Percentiles rank a stretch among this genome's conserved stretches.
Evolutionary conservation across 192 early-diverging fungal genomes (phyloP).

Genomic region (Dissophora ornata): DNA sequence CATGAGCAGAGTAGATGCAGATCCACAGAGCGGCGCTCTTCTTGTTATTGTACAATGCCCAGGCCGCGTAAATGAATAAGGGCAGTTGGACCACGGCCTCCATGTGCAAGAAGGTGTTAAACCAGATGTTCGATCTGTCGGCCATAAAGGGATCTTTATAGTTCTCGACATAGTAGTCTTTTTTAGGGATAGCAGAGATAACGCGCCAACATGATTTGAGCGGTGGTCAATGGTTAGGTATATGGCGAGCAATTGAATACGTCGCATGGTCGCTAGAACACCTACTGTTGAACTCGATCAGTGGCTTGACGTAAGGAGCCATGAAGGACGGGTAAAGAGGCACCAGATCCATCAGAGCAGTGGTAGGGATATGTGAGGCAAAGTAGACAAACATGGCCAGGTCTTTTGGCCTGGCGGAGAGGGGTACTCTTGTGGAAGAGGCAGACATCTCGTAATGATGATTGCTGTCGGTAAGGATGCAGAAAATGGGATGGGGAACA

Average conservation of each 20-base stretch:
- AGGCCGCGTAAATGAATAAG: conserved; percentile 73
- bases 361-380: conserved; percentile 76
- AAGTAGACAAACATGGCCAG: conserved; percentile 74
- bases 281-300: conserved; percentile 27
- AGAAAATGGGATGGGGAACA: not conserved
- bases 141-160: conserved; percentile 75
- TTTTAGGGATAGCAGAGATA: not conserved
- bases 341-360: conserved; percentile 68
- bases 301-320: conserved; percentile 45
- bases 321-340: conserved; percentile 62
- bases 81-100: conserved; percentile 76
- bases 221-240: too few species aligned
- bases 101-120: conserved; percentile 67
- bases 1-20: conserved; percentile 77
- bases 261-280: too few species aligned
- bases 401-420: conserved; percentile 64
- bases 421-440: conserved; percentile 13
- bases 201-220: too few species aligned
- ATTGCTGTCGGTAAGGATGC: not conserved
- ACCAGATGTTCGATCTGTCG: conserved; percentile 66
- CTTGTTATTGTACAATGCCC: conserved; percentile 65
- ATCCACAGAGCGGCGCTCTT: conserved; percentile 58
- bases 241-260: too few species aligned
- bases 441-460: conserved; percentile 11
- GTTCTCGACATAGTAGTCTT: conserved; percentile 58